phyloP scores from a whole-genome alignment of 2,329 filamentous ascomycete genomes.

The Aspergillus melleus region DNA sequence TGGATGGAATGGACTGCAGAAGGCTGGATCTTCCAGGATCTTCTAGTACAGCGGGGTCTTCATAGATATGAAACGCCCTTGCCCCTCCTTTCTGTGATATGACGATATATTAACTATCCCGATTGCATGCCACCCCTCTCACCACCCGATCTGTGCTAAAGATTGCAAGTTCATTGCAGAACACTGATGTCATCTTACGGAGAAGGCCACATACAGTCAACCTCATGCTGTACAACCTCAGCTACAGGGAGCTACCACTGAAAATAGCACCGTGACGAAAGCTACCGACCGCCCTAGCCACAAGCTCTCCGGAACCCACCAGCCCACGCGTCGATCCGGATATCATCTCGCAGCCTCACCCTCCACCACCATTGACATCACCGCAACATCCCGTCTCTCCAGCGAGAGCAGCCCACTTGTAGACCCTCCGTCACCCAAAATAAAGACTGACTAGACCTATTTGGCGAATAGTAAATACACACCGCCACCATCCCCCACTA shows the following conservation, averaged over 20 bases:
- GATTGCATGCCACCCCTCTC: too few species aligned
- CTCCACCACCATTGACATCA: not conserved
- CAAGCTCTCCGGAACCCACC: not conserved
- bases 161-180: too few species aligned
- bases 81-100: too few species aligned
- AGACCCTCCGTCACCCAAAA: not conserved
- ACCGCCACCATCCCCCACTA: not conserved
- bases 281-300: too few species aligned
- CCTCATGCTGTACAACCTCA: not conserved
- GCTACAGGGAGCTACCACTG: too few species aligned
- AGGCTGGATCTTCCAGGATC: too few species aligned
- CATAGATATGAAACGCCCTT: too few species aligned
- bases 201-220: not conserved
- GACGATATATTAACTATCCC: too few species aligned
- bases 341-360: not conserved
- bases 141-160: too few species aligned
- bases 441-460: not conserved
- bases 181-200: too few species aligned
- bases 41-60: too few species aligned
- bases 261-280: not conserved
- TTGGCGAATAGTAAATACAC: not conserved
- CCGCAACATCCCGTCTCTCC: not conserved
- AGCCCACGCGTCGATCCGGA: not conserved
- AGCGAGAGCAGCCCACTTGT: not conserved
- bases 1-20: too few species aligned